Percentiles rank a stretch among this genome's conserved stretches.
These are phyloP conservation scores for Cercospora sojina DNA, from an alignment of 2,329 filamentous ascomycete genomes.

Conservation along the genomic window DNA sequence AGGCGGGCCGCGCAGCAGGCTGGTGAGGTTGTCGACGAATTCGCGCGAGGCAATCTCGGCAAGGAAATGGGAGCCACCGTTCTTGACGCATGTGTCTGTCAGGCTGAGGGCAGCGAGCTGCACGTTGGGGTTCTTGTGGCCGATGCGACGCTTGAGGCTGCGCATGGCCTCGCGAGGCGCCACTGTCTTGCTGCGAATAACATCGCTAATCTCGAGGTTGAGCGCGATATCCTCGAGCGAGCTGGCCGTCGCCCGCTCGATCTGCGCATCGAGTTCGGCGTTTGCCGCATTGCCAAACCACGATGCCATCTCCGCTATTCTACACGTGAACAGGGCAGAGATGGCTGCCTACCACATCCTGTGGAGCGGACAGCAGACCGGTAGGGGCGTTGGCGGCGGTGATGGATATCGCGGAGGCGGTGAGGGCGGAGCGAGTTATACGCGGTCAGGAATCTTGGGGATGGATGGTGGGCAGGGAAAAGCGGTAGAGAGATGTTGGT, in stretches of 20 bases:
- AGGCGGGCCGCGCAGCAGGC: slow-evolving; percentile 74
- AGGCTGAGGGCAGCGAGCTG: slow-evolving; percentile 94
- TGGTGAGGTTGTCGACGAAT: slow-evolving; percentile 96
- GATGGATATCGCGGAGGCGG: not conserved
- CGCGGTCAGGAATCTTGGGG: not conserved
- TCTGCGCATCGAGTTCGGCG: slow-evolving; percentile 92
- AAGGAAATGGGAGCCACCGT: slow-evolving; percentile 93
- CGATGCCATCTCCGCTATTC: slow-evolving; percentile 67
- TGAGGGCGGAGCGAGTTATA: not conserved
- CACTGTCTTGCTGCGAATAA: slow-evolving; percentile 95
- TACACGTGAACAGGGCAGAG: not conserved
- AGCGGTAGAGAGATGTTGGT: not conserved
- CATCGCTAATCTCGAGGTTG: slow-evolving; percentile 96
- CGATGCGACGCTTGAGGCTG: slow-evolving; percentile 87
- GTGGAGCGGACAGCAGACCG: not conserved
- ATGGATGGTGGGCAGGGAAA: not conserved
- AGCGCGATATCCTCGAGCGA: slow-evolving; percentile 98
- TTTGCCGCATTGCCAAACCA: slow-evolving; percentile 86
- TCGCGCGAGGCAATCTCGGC: slow-evolving; percentile 93
- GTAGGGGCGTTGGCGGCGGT: not conserved
- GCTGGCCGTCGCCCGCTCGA: slow-evolving; percentile 90
- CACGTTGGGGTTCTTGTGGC: slow-evolving; percentile 95
- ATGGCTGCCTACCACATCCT: not conserved
- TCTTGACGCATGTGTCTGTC: slow-evolving; percentile 98
- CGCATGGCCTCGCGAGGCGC: slow-evolving; percentile 98